These are phyloP conservation scores for Pisolithus sp. DNA, from an alignment of 768 basidiomycete species.

Conservation along the genomic window DNA sequence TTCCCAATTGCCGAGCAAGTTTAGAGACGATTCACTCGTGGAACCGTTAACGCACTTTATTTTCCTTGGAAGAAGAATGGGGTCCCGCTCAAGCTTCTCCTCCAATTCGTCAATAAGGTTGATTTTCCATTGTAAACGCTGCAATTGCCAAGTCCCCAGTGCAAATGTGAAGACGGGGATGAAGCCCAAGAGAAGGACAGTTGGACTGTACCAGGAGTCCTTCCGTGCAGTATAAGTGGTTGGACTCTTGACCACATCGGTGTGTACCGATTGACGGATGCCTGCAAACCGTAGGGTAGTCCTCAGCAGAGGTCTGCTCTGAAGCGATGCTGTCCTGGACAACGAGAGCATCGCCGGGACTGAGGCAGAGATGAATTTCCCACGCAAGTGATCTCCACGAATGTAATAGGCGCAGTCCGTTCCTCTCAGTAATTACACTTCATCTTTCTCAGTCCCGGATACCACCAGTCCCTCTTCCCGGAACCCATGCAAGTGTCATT, in stretches of 20 bases:
- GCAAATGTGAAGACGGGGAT: constrained; percentile 89
- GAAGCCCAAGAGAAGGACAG: constrained; percentile 69
- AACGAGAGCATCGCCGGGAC: constrained; percentile 14
- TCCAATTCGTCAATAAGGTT: constrained; percentile 90
- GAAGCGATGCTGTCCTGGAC: constrained; percentile 9
- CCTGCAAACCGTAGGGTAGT: constrained; percentile 5
- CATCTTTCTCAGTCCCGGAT: background rate
- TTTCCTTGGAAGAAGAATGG: constrained; percentile 71
- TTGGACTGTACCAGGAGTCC: constrained; percentile 59
- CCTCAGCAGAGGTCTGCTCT: constrained; percentile 6
- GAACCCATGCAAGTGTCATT: constrained; percentile 22
- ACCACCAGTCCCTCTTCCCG: background rate
- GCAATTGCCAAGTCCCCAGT: constrained; percentile 90
- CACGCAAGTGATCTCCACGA: constrained; percentile 9
- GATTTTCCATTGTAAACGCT: constrained; percentile 92
- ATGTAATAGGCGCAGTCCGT: background rate
- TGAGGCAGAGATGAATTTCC: constrained; percentile 6
- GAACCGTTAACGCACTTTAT: constrained; percentile 65
- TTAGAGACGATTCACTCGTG: constrained; percentile 14
- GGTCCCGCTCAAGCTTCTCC: constrained; percentile 75
- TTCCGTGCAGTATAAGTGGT: constrained; percentile 53
- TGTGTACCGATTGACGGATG: constrained; percentile 12
- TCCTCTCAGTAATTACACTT: too few relatives aligned
- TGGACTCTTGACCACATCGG: constrained; percentile 6
- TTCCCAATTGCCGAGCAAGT: constrained; percentile 21